Base-by-base conservation (phyloP, 352 stramenopile species). In the Phytophthora pisi region DNA sequence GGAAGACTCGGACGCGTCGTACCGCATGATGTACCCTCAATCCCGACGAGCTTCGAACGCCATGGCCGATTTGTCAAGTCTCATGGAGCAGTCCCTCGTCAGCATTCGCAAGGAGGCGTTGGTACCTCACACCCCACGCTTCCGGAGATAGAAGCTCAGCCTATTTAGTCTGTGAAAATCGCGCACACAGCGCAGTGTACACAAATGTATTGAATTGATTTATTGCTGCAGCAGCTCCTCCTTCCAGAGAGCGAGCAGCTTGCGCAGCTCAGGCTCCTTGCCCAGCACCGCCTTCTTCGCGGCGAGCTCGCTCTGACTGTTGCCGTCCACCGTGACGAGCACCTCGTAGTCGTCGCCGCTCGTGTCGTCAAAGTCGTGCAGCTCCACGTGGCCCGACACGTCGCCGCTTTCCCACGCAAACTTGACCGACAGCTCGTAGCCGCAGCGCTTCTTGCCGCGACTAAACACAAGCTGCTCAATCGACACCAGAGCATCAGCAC, bases 291-390 rank as follows among this genome's bases (percentile, higher is more conserved):
- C 70, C 57, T 85, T 74, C 66, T 90, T 92, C 26, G 80, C 85
- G 24, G 83, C 80, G 4, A 77, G 49, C 10, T 78, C 73, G 47
- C 84, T 78, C 64, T 90, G 61, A 31, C 76, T 76, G 55, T 47
- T 79, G 11, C 79, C 75, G 24, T 85, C 70, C 1, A 68, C 65
- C 20, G 79, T 89, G 24, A 95, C 75, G 8, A 81, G 61, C 43
- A 94, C 73, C 64, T 94, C 84, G 57, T 86, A 95, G 18, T 95
- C 88, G 30, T 94, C 88, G 18, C 86, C 84, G 61, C 65, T 91
- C 61, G 79, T 94, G 73, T 95, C 88, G 52, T 95, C 88, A 66
- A 95, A 95, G 73, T 94, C 88, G 56, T 92, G 82, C 31, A 95
- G 64, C 68, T 95, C 84, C 16, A 95, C 74, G 53, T 91, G 71